Evolutionary conservation across 163 green algal genomes (phyloP).

Genomic region (Dunaliella salina): DNA sequence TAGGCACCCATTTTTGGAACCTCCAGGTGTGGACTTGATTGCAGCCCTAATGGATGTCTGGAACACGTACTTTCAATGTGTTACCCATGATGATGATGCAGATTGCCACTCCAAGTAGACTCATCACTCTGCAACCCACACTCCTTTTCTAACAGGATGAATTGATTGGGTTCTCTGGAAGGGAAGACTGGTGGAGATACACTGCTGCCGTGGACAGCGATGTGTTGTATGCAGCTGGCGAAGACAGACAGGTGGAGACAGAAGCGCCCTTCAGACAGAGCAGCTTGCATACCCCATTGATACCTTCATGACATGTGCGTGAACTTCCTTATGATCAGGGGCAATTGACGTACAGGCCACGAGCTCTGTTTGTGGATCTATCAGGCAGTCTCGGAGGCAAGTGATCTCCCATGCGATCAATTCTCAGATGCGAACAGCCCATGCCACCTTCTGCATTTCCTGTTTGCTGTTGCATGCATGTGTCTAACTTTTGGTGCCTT

Average conservation of each 20-base stretch:
- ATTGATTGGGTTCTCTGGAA: constrained; percentile 41
- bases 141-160: constrained; percentile 52
- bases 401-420: neutral
- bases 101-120: too few relatives aligned
- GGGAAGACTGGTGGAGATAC: constrained; percentile 23
- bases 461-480: too few relatives aligned
- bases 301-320: too few relatives aligned
- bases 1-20: constrained; percentile 84
- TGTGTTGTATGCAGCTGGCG: constrained; percentile 38
- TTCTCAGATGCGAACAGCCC: too few relatives aligned
- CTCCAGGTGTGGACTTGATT: constrained; percentile 61
- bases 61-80: too few relatives aligned
- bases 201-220: constrained; percentile 38
- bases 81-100: too few relatives aligned
- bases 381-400: constrained; percentile 51
- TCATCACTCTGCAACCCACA: neutral
- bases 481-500: too few relatives aligned
- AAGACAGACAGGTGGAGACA: constrained; percentile 26
- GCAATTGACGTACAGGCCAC: constrained; percentile 41
- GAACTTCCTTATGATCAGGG: constrained; percentile 32
- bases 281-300: too few relatives aligned
- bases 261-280: too few relatives aligned
- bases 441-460: too few relatives aligned
- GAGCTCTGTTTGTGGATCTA: constrained; percentile 55
- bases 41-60: too few relatives aligned